Evolutionary conservation across 441 rosid species (phyloP).

Genomic region (Rhodomyrtus psidioides): DNA sequence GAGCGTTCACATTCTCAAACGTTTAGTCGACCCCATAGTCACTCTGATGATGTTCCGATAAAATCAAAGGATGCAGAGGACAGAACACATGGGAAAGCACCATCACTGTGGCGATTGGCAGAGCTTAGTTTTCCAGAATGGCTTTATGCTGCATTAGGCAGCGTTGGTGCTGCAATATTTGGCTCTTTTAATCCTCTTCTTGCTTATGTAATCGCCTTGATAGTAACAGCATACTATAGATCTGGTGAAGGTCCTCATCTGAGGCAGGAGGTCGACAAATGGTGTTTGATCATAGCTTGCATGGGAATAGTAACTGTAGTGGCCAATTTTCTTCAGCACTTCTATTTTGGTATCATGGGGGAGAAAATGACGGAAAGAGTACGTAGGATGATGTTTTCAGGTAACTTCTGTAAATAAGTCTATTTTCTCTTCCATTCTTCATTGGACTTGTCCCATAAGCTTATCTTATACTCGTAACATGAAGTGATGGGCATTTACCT

Average conservation of each 20-base stretch:
- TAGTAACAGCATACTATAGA: slow-evolving; percentile 72
- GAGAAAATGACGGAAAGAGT: slow-evolving; percentile 99
- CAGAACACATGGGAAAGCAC: slow-evolving; percentile 44
- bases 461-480: background rate
- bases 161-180: slow-evolving; percentile 94
- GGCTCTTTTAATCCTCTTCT: slow-evolving; percentile 98
- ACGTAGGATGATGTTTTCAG: slow-evolving; percentile 99
- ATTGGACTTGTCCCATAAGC: slow-evolving; percentile 2
- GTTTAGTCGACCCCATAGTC: slow-evolving; percentile 82
- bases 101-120: slow-evolving; percentile 93
- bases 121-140: slow-evolving; percentile 94
- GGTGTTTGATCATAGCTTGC: slow-evolving; percentile 97
- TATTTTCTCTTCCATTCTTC: background rate
- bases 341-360: slow-evolving; percentile 99
- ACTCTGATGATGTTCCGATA: slow-evolving; percentile 47
- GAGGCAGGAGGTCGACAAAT: slow-evolving; percentile 71
- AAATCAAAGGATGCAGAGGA: slow-evolving; percentile 48
- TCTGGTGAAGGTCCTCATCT: slow-evolving; percentile 26
- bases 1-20: slow-evolving; percentile 99
- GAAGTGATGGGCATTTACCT: background rate
- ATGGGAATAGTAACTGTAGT: slow-evolving; percentile 96
- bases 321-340: slow-evolving; percentile 96
- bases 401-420: slow-evolving; percentile 21
- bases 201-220: slow-evolving; percentile 86
- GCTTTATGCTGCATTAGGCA: slow-evolving; percentile 96